phyloP scores from a whole-genome alignment of 1,284 basidiomycete species.

The Coniophora puteana region DNA sequence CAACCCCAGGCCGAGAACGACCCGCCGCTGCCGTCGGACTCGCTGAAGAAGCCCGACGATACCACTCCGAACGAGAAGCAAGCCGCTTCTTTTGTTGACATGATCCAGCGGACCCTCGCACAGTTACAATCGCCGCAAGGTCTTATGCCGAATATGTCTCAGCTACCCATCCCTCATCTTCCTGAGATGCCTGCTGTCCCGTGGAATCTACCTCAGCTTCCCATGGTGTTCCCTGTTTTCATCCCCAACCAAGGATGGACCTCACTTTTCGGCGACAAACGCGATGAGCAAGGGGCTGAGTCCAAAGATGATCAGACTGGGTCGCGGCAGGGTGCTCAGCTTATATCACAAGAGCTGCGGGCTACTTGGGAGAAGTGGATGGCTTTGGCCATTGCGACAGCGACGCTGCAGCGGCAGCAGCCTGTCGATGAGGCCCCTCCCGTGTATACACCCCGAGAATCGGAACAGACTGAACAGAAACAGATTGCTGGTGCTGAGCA shows the following conservation, averaged over 20 bases:
- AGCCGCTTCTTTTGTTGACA: constrained; percentile 63
- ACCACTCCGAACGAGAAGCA: constrained; percentile 55
- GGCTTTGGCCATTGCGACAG: constrained; percentile 43
- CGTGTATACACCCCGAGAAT: constrained; percentile 60
- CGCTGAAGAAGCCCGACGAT: constrained; percentile 21
- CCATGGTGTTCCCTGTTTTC: constrained; percentile 76
- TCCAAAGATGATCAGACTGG: constrained; percentile 32
- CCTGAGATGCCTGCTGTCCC: constrained; percentile 51
- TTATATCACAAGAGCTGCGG: constrained; percentile 58
- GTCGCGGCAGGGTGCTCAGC: constrained; percentile 31
- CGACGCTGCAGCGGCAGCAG: constrained; percentile 40
- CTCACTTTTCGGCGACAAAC: constrained; percentile 52
- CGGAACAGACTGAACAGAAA: constrained; percentile 19
- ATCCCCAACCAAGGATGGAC: constrained; percentile 70
- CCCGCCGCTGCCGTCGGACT: constrained; percentile 10
- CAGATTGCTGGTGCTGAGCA: constrained; percentile 11
- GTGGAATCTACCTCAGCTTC: constrained; percentile 72
- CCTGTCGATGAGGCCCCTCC: constrained; percentile 60
- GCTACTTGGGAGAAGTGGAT: constrained; percentile 75
- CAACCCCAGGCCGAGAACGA: constrained; percentile 12
- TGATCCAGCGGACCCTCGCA: constrained; percentile 71
- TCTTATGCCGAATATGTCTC: constrained; percentile 53
- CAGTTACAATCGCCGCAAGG: constrained; percentile 61
- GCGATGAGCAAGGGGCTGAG: constrained; percentile 29
- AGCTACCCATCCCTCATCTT: constrained; percentile 52